phyloP scores from a whole-genome alignment of 2,329 filamentous ascomycete species.

The Westerdykella ornata region DNA sequence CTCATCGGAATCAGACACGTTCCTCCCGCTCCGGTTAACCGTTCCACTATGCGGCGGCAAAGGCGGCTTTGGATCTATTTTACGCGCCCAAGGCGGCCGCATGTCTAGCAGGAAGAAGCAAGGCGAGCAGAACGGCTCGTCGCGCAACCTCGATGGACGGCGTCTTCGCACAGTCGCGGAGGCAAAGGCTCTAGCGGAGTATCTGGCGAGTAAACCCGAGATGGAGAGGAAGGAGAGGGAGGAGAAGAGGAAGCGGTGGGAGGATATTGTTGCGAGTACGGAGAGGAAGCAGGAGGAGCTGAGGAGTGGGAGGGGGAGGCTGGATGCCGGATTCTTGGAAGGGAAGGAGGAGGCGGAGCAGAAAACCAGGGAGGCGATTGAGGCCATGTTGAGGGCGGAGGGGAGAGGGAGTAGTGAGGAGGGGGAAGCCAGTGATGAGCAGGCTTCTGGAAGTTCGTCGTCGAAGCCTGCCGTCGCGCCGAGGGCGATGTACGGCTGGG shows the following conservation, averaged over 20 bases:
- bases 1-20: conserved; percentile 51
- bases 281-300: conserved; percentile 81
- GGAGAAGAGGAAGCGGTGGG: conserved; percentile 74
- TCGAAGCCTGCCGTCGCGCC: conserved; percentile 21
- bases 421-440: conserved; percentile 11
- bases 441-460: conserved; percentile 20
- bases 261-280: conserved; percentile 77
- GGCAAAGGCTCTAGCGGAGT: conserved; percentile 90
- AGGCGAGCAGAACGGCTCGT: conserved; percentile 80
- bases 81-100: conserved; percentile 91
- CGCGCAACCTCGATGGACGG: conserved; percentile 85
- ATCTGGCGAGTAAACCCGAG: conserved; percentile 89
- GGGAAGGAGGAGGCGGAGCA: conserved; percentile 86
- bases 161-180: conserved; percentile 87
- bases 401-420: conserved; percentile 36
- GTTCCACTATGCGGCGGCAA: conserved; percentile 84
- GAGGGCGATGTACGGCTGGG: conserved; percentile 65
- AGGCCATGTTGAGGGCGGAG: conserved; percentile 45
- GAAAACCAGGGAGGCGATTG: conserved; percentile 69
- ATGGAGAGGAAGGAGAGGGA: conserved; percentile 96
- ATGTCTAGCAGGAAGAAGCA: conserved; percentile 96
- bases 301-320: conserved; percentile 59
- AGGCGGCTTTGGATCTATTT: conserved; percentile 93
- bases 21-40: conserved; percentile 76
- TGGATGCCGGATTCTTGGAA: conserved; percentile 92